These are phyloP conservation scores for Phytophthora capsici DNA, from an alignment of 352 stramenopile genomes.

Conservation along the genomic window DNA sequence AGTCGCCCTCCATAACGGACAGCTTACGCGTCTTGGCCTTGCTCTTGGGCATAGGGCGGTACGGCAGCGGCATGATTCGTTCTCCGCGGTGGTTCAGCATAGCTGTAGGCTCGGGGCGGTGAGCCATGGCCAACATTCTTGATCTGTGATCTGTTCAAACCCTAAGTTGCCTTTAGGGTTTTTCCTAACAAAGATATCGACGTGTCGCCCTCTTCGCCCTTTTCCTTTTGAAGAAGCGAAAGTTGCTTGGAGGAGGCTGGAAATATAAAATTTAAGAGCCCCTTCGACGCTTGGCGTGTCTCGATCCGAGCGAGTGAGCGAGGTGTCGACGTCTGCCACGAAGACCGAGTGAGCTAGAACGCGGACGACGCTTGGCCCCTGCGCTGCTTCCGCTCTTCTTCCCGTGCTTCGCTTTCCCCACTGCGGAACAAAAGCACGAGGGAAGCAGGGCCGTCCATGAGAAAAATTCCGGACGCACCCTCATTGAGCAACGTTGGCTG, in stretches of 20 bases:
- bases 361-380: background rate
- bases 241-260: constrained; percentile 3
- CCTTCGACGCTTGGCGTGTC: constrained; percentile 22
- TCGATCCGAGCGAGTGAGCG: constrained; percentile 16
- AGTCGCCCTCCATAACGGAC: constrained; percentile 41
- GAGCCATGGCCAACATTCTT: constrained; percentile 34
- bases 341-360: constrained; percentile 11
- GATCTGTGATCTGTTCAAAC: constrained; percentile 2
- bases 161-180: background rate
- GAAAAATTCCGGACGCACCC: constrained; percentile 18
- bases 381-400: constrained; percentile 36
- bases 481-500: constrained; percentile 11
- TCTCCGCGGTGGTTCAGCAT: constrained; percentile 53
- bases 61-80: constrained; percentile 40
- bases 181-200: constrained; percentile 1
- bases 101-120: constrained; percentile 21
- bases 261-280: constrained; percentile 25
- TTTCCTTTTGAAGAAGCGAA: constrained; percentile 48
- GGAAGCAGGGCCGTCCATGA: constrained; percentile 5
- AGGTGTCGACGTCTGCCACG: constrained; percentile 20
- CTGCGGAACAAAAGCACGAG: constrained; percentile 28
- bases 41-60: constrained; percentile 13
- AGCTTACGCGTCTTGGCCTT: constrained; percentile 48
- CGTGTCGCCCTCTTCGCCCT: constrained; percentile 28
- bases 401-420: constrained; percentile 33